These are phyloP conservation scores for Eutrema yunnanense DNA, from an alignment of 345 rosid genomes.

Conservation along the genomic window DNA sequence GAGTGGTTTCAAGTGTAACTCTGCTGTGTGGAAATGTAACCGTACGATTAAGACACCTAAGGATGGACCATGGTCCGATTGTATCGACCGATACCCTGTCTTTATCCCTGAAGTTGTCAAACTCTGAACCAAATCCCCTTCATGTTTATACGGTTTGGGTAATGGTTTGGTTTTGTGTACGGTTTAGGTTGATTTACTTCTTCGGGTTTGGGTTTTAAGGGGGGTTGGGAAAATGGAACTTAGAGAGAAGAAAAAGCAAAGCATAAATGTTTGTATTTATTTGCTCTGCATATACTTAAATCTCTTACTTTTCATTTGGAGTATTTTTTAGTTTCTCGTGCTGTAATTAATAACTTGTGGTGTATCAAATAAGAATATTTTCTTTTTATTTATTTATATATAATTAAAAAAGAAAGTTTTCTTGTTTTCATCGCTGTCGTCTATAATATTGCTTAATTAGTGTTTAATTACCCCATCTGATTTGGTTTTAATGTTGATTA, in stretches of 20 bases:
- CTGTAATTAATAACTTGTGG: constrained; percentile 21
- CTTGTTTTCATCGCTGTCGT: constrained; percentile 18
- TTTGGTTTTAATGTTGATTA: background rate
- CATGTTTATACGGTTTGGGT: background rate
- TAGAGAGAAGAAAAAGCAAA: constrained; percentile 9
- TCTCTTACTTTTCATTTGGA: constrained; percentile 18
- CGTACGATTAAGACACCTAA: constrained; percentile 45
- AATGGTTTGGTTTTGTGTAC: constrained; percentile 5
- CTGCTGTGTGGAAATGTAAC: constrained; percentile 89
- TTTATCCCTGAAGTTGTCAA: constrained; percentile 70
- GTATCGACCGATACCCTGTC: constrained; percentile 67
- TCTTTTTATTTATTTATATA: background rate
- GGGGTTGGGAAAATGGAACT: background rate
- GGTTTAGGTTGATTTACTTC: constrained; percentile 15
- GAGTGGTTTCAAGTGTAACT: constrained; percentile 90
- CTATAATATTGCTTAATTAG: background rate
- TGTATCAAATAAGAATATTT: constrained; percentile 15
- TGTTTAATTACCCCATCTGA: background rate
- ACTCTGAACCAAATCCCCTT: constrained; percentile 33
- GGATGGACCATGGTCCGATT: constrained; percentile 72
- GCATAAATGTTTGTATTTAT: constrained; percentile 24
- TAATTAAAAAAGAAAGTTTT: background rate
- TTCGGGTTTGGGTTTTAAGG: constrained; percentile 9
- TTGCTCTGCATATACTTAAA: constrained; percentile 19
- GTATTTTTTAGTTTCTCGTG: constrained; percentile 21